These are phyloP conservation scores for Ehretia macrophylla DNA, from an alignment of 257 asterid genomes.

Conservation along the genomic window DNA sequence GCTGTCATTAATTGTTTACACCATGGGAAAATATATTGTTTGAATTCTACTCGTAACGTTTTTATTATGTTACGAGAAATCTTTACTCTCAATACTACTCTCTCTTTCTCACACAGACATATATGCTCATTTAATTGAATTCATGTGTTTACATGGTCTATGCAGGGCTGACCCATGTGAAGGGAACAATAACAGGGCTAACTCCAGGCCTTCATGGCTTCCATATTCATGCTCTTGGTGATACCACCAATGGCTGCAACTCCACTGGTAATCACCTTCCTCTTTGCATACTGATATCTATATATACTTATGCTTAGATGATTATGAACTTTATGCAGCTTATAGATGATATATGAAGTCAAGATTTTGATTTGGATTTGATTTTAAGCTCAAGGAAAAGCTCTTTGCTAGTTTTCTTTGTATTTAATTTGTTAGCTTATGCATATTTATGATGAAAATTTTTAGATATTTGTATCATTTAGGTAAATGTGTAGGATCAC, in stretches of 20 bases:
- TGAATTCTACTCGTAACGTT: too few relatives aligned
- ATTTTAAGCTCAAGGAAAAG: not conserved
- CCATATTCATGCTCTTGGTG: slow-evolving; percentile 93
- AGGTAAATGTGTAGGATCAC: not conserved
- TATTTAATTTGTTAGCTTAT: not conserved
- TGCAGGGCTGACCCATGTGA: slow-evolving; percentile 45
- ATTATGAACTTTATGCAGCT: not conserved
- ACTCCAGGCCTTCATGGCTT: slow-evolving; percentile 86
- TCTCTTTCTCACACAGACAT: not conserved
- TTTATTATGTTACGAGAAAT: too few relatives aligned
- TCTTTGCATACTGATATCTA: not conserved
- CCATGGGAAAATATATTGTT: too few relatives aligned
- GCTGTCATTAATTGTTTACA: too few relatives aligned
- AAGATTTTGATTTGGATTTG: not conserved
- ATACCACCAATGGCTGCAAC: slow-evolving; percentile 93
- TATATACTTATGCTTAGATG: not conserved
- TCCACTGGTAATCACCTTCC: slow-evolving; percentile 53
- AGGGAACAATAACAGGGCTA: slow-evolving; percentile 64
- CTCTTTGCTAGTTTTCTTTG: not conserved
- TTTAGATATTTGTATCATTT: too few relatives aligned
- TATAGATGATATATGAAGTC: too few relatives aligned
- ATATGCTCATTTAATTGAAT: not conserved
- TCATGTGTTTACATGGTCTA: not conserved
- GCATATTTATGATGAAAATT: not conserved
- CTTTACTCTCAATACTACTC: not conserved